phyloP scores from a whole-genome alignment of 164 flowering plant species.

The Platanus orientalis region DNA sequence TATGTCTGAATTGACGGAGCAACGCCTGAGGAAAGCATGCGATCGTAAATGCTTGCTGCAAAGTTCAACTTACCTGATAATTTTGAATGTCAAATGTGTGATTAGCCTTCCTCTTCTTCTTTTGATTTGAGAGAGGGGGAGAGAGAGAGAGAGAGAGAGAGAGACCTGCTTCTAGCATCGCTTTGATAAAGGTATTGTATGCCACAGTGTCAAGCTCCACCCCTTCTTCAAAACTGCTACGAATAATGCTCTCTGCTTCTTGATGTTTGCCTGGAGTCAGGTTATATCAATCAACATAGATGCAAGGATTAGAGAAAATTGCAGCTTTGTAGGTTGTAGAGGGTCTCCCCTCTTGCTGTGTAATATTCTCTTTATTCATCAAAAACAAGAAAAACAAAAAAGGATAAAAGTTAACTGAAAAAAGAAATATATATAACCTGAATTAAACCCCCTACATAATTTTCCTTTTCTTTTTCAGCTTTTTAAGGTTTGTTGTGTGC shows the following conservation, averaged over 20 bases:
- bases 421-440: too few species aligned
- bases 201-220: constrained; percentile 83
- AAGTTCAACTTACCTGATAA: constrained; percentile 68
- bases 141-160: background rate
- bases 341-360: too few species aligned
- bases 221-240: constrained; percentile 30
- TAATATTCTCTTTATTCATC: too few species aligned
- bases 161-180: constrained; percentile 88
- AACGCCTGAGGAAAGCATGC: constrained; percentile 54
- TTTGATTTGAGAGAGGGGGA: background rate
- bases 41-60: constrained; percentile 66
- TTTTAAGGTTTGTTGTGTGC: too few species aligned
- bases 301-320: background rate
- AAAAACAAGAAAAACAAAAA: too few species aligned
- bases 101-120: background rate
- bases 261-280: constrained; percentile 50
- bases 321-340: too few species aligned
- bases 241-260: constrained; percentile 56
- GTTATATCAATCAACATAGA: background rate
- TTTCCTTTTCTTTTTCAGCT: too few species aligned
- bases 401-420: background rate
- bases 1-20: constrained; percentile 79
- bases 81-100: constrained; percentile 7
- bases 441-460: background rate
- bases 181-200: constrained; percentile 84